A percentile compares a stretch with the other conserved stretches of the same genome.
These are phyloP conservation scores for Claviceps sp. DNA, from an alignment of 2,329 filamentous ascomycete genomes.

Conservation along the genomic window DNA sequence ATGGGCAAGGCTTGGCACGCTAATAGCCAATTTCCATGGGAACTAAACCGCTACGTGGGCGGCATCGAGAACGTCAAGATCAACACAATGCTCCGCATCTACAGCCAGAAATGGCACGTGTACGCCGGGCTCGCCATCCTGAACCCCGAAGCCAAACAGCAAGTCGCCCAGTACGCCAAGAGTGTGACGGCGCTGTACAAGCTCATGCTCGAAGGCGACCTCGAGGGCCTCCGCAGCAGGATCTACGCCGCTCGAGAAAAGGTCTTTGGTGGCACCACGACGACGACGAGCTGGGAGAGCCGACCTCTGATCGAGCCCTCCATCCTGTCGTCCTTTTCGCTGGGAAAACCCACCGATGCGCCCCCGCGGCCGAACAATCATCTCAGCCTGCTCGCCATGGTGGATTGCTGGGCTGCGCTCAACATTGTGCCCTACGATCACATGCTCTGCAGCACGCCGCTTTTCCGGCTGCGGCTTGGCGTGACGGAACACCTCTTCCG, in stretches of 20 bases:
- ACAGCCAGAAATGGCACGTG: slow-evolving; percentile 98
- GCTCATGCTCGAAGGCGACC: slow-evolving; percentile 81
- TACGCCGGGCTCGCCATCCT: slow-evolving; percentile 95
- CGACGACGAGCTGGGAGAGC: slow-evolving; percentile 44
- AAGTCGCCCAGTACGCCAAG: slow-evolving; percentile 88
- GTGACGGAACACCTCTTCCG: slow-evolving; percentile 96
- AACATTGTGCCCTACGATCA: slow-evolving; percentile 95
- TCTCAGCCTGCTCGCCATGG: slow-evolving; percentile 85
- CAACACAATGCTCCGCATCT: slow-evolving; percentile 94
- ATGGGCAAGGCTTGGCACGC: slow-evolving; percentile 98
- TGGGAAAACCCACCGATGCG: slow-evolving; percentile 54
- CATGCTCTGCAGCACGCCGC: slow-evolving; percentile 97
- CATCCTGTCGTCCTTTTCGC: slow-evolving; percentile 76
- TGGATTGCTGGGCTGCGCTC: slow-evolving; percentile 93
- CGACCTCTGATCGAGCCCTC: slow-evolving; percentile 66
- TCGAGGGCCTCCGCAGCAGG: slow-evolving; percentile 57
- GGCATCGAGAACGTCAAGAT: slow-evolving; percentile 99
- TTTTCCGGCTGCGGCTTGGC: slow-evolving; percentile 91
- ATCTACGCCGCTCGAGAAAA: slow-evolving; percentile 53
- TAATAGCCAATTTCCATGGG: slow-evolving; percentile 93
- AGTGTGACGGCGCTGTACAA: slow-evolving; percentile 93
- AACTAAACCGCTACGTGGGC: slow-evolving; percentile 85
- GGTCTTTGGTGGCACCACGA: slow-evolving; percentile 51
- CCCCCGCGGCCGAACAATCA: slow-evolving; percentile 73
- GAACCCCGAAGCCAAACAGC: slow-evolving; percentile 80